Evolutionary conservation across 2,329 filamentous ascomycete species (phyloP), one percentile per base, ranked within the genome.

Genomic region (Ilyonectria mors-panacis): DNA sequence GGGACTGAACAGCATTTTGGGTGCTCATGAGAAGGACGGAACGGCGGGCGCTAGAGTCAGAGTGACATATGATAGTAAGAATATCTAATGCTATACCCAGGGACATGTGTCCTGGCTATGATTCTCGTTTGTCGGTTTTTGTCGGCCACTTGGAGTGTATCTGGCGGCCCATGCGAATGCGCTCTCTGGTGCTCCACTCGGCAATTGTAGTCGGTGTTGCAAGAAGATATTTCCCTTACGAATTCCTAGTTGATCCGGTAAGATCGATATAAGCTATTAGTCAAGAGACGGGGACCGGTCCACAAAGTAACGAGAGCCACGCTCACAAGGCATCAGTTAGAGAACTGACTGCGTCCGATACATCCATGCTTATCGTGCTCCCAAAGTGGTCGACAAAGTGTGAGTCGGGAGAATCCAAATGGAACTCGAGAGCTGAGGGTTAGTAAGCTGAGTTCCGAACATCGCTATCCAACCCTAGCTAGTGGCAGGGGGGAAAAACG

Each of bases 21-120:
- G 51, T 65, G 60, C 61, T 62, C 60, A 59, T 63, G 63, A 58
- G 54, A 44, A 55, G 57, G 44, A 62, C 42, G 62, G 60, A 44
- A 58, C 35, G 56, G 47, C 33, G 55, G 47, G 58, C 63, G 30
- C 54, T 66, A 44, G 54, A 63, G 65, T 37, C 61, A 60, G 58
- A 54, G 42, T 35, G 48, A 63, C 55, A 69, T 73, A 69, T 66
- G 68, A 75, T 70, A 74, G 69, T 75, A 75, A 71, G 69, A 67
- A 70, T 70, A 74, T 65, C 57, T 71, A 75, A 75, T 75, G 66
- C 65, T 72, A 75, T 59, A 70, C 62, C 73, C 72, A 59, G 73
- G 53, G 65, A 59, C 59, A 42, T 62, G 63, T 58, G 62, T 63
- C 73, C 71, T 69, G 70, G 70, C 35, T 75, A 75, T 67, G 72